Percentiles rank a stretch among this genome's conserved stretches.
These are phyloP conservation scores for Pelargonium fulgidum DNA, from an alignment of 441 rosid species.

Conservation along the genomic window DNA sequence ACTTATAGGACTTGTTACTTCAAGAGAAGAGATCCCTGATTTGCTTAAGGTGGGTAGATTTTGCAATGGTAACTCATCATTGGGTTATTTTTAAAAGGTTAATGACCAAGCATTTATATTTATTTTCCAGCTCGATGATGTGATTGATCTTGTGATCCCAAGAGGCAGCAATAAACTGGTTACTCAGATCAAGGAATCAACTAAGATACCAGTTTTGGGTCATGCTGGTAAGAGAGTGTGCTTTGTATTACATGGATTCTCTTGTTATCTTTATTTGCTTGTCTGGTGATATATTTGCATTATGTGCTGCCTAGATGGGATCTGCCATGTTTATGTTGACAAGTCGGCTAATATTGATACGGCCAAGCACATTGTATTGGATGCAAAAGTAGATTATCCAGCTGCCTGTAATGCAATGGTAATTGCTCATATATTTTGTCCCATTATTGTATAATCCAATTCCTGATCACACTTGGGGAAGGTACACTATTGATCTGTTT, in stretches of 20 bases:
- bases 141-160: conserved; percentile 96
- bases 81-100: not conserved
- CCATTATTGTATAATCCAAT: not conserved
- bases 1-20: conserved; percentile 88
- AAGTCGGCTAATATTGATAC: conserved; percentile 73
- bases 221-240: conserved; percentile 71
- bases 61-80: not conserved
- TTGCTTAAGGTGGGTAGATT: conserved; percentile 65
- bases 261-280: conserved; percentile 14
- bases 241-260: conserved; percentile 14
- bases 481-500: not conserved
- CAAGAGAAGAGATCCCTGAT: conserved; percentile 96
- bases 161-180: conserved; percentile 98
- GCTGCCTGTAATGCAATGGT: conserved; percentile 99
- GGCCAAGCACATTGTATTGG: conserved; percentile 72
- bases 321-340: conserved; percentile 92
- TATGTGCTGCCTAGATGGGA: conserved; percentile 61
- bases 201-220: conserved; percentile 95
- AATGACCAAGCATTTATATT: conserved; percentile 20
- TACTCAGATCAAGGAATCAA: conserved; percentile 79
- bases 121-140: conserved; percentile 87
- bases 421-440: conserved; percentile 12
- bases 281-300: conserved; percentile 10
- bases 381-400: conserved; percentile 94
- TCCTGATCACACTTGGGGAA: too few species aligned